Conservation (phyloP, 139 green algal species). For the Helicosporidium sp. region DNA sequence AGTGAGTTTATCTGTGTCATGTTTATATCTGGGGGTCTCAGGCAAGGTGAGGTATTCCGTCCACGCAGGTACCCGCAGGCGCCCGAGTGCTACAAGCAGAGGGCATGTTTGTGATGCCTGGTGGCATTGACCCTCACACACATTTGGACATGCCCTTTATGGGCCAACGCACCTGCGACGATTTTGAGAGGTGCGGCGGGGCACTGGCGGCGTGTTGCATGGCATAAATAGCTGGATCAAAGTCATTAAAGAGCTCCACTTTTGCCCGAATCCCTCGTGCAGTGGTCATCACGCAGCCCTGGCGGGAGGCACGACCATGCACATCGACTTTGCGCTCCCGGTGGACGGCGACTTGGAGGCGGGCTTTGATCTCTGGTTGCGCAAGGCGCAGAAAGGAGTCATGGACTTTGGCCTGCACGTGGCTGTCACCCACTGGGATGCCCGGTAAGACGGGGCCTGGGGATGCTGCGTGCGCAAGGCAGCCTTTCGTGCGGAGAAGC, state of each 20-base stretch:
- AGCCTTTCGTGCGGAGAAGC: too few relatives aligned
- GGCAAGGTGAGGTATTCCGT: neutral
- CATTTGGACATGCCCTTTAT: slow-evolving; percentile 93
- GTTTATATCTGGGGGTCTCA: neutral
- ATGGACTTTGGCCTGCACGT: slow-evolving; percentile 96
- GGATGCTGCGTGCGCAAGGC: too few relatives aligned
- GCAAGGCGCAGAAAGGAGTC: slow-evolving; percentile 34
- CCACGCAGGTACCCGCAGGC: slow-evolving; percentile 5
- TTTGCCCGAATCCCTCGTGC: too few relatives aligned
- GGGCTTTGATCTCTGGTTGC: slow-evolving; percentile 36
- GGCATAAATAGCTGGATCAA: too few relatives aligned
- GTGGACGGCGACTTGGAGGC: slow-evolving; percentile 43
- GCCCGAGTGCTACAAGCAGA: slow-evolving; percentile 47
- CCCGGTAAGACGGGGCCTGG: too few relatives aligned
- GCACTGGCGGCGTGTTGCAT: too few relatives aligned
- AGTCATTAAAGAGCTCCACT: too few relatives aligned
- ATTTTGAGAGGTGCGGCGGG: slow-evolving; percentile 42
- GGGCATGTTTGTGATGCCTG: slow-evolving; percentile 72
- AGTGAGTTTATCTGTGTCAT: neutral
- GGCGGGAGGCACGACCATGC: slow-evolving; percentile 84
- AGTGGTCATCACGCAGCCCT: slow-evolving; percentile 64
- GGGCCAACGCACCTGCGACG: slow-evolving; percentile 54
- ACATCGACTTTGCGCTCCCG: slow-evolving; percentile 91
- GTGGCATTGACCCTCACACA: slow-evolving; percentile 92
- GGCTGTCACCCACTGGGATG: slow-evolving; percentile 78